Evolutionary conservation across 257 asterid genomes (phyloP).

Genomic region (Paulownia fortunei): DNA sequence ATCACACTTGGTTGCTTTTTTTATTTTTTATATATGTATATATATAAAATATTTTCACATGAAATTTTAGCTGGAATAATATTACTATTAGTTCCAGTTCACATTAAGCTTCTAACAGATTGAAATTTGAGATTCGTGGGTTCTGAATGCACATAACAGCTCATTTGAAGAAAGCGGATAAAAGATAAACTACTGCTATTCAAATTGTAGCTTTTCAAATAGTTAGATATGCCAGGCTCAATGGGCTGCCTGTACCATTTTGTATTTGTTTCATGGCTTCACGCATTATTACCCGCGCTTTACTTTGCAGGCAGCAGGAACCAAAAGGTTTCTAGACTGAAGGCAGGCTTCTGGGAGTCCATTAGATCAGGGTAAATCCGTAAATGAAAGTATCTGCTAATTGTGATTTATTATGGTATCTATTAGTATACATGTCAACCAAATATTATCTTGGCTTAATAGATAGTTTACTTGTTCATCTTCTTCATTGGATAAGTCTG

Average conservation of each 20-base stretch:
- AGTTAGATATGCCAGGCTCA: neutral
- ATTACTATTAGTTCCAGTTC: neutral
- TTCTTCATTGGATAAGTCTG: slow-evolving; percentile 7
- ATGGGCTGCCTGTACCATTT: slow-evolving; percentile 1
- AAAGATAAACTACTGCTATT: too few relatives aligned
- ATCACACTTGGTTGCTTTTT: slow-evolving; percentile 1
- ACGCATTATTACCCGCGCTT: neutral
- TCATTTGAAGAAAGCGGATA: too few relatives aligned
- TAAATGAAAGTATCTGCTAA: slow-evolving; percentile 11
- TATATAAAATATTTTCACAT: neutral
- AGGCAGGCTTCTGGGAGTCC: slow-evolving; percentile 91
- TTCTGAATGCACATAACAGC: too few relatives aligned
- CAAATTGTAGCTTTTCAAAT: neutral
- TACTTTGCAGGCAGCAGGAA: slow-evolving; percentile 65
- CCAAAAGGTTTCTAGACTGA: slow-evolving; percentile 55
- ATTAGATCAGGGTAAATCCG: slow-evolving; percentile 95
- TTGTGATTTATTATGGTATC: slow-evolving; percentile 15
- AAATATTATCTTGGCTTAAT: neutral
- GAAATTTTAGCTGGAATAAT: neutral
- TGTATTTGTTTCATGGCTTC: slow-evolving; percentile 8
- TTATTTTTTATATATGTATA: too few relatives aligned
- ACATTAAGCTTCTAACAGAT: too few relatives aligned
- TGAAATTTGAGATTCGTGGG: too few relatives aligned
- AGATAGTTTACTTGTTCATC: neutral
- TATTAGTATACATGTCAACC: neutral